Percentiles rank a stretch among this genome's conserved stretches.
These are phyloP conservation scores for Tieghemiomyces parasiticus DNA, from an alignment of 192 early-diverging fungal genomes.

Conservation along the genomic window DNA sequence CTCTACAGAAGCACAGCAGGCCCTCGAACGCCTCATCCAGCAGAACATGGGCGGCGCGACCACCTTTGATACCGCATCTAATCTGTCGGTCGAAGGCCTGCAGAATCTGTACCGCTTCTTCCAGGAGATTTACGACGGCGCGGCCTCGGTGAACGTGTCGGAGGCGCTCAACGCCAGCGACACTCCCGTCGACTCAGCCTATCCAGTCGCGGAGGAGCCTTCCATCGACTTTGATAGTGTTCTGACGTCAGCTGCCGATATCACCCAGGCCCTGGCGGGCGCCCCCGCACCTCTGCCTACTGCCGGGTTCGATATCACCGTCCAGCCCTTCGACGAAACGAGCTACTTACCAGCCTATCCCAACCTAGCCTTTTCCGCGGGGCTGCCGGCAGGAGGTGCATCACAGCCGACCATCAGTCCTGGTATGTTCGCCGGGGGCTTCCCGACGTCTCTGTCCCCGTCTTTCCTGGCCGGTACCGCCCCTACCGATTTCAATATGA, in stretches of 20 bases:
- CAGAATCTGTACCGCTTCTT: conserved; percentile 8
- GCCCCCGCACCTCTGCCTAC: not conserved
- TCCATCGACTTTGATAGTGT: not conserved
- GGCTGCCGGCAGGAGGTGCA: not conserved
- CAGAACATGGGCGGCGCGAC: not conserved
- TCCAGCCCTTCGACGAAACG: conserved; percentile 3
- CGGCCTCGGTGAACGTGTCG: conserved; percentile 3
- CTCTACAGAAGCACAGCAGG: not conserved
- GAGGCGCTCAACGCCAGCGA: conserved; percentile 3
- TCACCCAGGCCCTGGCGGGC: not conserved
- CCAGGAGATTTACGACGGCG: conserved; percentile 4
- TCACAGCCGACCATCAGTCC: too few species aligned
- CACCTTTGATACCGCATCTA: not conserved
- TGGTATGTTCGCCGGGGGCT: too few species aligned
- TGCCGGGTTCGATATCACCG: conserved; percentile 2
- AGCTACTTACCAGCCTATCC: not conserved
- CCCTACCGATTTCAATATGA: too few species aligned
- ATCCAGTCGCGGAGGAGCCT: not conserved
- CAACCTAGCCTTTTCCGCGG: not conserved
- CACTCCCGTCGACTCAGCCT: too few species aligned
- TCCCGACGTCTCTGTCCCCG: too few species aligned
- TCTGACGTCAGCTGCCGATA: not conserved
- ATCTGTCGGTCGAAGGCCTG: not conserved
- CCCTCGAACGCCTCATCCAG: not conserved
- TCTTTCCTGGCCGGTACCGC: too few species aligned